Conservation (phyloP, 768 basidiomycete genomes). For the Polyporus arcularius region DNA sequence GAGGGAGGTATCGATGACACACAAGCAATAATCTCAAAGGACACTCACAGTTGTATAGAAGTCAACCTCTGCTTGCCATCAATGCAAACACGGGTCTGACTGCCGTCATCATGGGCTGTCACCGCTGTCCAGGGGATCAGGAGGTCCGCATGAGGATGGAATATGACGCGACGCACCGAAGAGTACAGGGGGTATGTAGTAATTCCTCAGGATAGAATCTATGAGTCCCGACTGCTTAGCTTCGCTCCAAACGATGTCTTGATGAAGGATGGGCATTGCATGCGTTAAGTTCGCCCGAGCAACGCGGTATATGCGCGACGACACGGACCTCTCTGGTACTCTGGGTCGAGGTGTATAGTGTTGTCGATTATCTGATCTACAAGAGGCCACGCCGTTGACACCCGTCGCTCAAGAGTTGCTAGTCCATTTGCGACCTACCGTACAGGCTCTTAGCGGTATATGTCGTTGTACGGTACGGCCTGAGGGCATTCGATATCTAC, state of each 20-base stretch:
- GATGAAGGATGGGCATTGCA: background rate
- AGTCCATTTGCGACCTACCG: slow-evolving; percentile 33
- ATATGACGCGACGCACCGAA: slow-evolving; percentile 48
- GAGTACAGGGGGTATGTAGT: slow-evolving; percentile 67
- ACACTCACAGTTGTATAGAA: slow-evolving; percentile 55
- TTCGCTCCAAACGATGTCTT: slow-evolving; percentile 68
- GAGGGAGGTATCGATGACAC: background rate
- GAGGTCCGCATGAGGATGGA: background rate
- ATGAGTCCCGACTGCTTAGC: slow-evolving; percentile 61
- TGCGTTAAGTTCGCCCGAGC: background rate
- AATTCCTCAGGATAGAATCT: slow-evolving; percentile 65
- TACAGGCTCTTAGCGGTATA: slow-evolving; percentile 47
- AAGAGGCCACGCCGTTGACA: background rate
- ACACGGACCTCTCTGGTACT: slow-evolving; percentile 61
- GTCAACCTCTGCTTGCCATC: slow-evolving; percentile 78
- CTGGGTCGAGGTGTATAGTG: slow-evolving; percentile 58
- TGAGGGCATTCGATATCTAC: slow-evolving; percentile 34
- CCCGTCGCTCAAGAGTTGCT: background rate
- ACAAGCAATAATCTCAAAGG: background rate
- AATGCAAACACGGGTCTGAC: slow-evolving; percentile 54
- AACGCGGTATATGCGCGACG: background rate
- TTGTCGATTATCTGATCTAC: slow-evolving; percentile 50
- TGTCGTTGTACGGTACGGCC: slow-evolving; percentile 39
- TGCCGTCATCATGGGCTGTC: slow-evolving; percentile 39
- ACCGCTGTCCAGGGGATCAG: slow-evolving; percentile 36